phyloP scores from a whole-genome alignment of 306 rosid species.

The Lotus japonicus region DNA sequence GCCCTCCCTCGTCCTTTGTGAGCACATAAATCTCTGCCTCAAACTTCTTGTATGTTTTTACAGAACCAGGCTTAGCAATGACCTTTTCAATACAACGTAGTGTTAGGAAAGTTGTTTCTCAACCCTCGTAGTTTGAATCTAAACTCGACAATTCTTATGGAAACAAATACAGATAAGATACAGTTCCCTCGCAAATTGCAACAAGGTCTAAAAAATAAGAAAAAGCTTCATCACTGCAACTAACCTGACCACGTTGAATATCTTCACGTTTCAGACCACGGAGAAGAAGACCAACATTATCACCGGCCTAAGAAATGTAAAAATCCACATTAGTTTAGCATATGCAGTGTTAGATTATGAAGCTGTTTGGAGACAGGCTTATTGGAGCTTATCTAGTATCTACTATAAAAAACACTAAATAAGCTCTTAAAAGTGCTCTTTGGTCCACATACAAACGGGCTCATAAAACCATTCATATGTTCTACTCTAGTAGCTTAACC shows the following conservation, averaged over 20 bases:
- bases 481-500: too few relatives aligned
- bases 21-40: conserved; percentile 98
- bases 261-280: conserved; percentile 97
- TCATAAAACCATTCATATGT: too few relatives aligned
- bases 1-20: conserved; percentile 98
- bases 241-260: conserved; percentile 93
- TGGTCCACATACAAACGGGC: too few relatives aligned
- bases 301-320: conserved; percentile 68
- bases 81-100: conserved; percentile 42
- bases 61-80: conserved; percentile 85
- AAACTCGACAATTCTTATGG: neutral
- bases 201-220: conserved; percentile 5
- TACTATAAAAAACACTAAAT: too few relatives aligned
- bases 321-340: conserved; percentile 20
- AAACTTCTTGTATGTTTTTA: conserved; percentile 76
- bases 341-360: too few relatives aligned
- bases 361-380: too few relatives aligned
- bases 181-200: neutral
- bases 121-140: neutral
- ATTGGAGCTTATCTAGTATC: too few relatives aligned
- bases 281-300: conserved; percentile 98
- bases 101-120: neutral
- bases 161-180: neutral
- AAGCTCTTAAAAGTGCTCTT: too few relatives aligned
- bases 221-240: conserved; percentile 16